Evolutionary conservation across 768 basidiomycete genomes (phyloP).

Genomic region (Suillus subaureus): DNA sequence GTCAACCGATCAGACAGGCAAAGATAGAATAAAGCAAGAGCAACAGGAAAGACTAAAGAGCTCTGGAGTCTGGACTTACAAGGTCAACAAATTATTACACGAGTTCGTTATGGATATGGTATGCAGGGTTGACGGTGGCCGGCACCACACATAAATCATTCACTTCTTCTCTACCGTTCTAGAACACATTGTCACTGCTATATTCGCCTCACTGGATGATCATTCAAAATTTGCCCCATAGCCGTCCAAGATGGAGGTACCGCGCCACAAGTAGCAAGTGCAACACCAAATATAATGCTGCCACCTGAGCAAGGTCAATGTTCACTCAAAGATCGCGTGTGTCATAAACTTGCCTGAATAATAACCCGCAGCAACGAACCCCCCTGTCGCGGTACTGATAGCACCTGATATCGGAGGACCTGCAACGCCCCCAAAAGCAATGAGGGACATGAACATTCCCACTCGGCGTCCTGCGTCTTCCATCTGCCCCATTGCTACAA

Average conservation of each 20-base stretch:
- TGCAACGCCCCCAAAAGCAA: constrained; percentile 63
- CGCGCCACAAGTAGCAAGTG: constrained; percentile 43
- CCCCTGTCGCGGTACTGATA: constrained; percentile 53
- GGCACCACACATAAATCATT: background rate
- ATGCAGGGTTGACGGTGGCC: background rate
- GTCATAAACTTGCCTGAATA: constrained; percentile 41
- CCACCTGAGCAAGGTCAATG: constrained; percentile 29
- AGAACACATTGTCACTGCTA: no score
- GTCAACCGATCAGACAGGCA: background rate
- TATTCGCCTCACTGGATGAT: background rate
- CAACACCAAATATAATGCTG: constrained; percentile 43
- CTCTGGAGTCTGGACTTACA: background rate
- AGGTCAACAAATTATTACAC: background rate
- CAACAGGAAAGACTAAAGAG: background rate
- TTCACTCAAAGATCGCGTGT: background rate
- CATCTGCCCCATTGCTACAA: constrained; percentile 60
- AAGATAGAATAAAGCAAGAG: background rate
- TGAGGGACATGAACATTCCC: constrained; percentile 64
- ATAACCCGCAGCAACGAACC: constrained; percentile 37
- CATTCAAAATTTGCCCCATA: constrained; percentile 38
- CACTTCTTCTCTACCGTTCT: background rate
- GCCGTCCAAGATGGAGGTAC: constrained; percentile 40
- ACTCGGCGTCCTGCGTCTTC: constrained; percentile 64
- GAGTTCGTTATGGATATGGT: background rate
- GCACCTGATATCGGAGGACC: constrained; percentile 79